Conservation (phyloP, 441 rosid species). For the Metrosideros polymorpha region DNA sequence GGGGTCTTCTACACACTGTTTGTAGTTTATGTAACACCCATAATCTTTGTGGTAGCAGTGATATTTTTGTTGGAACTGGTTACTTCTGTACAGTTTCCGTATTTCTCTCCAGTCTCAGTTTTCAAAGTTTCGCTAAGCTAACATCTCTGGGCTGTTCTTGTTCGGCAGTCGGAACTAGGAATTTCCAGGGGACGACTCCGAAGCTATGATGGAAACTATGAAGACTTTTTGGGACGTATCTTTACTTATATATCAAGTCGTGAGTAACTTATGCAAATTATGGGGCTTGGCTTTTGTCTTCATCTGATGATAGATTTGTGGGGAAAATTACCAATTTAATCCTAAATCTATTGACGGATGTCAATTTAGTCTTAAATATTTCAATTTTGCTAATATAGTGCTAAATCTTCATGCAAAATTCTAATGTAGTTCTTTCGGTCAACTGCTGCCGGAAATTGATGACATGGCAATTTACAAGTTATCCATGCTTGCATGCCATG, state of each 20-base stretch:
- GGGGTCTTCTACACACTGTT: not conserved
- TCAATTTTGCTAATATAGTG: not conserved
- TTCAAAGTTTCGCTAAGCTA: not conserved
- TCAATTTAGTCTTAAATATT: not conserved
- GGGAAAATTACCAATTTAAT: not conserved
- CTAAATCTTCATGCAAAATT: not conserved
- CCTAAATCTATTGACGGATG: not conserved
- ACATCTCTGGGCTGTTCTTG: not conserved
- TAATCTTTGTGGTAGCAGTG: not conserved
- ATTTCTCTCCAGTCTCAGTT: not conserved
- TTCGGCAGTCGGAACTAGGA: not conserved
- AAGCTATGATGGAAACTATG: not conserved
- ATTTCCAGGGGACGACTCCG: not conserved
- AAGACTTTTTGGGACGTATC: not conserved
- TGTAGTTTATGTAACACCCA: not conserved
- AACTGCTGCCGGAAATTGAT: fast-evolving
- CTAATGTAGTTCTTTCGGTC: not conserved
- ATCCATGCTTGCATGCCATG: not conserved
- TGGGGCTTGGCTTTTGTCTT: not conserved
- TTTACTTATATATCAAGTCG: not conserved
- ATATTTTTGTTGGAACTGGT: not conserved
- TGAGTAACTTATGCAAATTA: not conserved
- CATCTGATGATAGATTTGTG: not conserved
- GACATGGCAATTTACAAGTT: not conserved
- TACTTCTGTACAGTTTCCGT: not conserved